These are phyloP conservation scores for Aspergillus aculeatinus DNA, from an alignment of 2,329 filamentous ascomycete species.

Conservation along the genomic window DNA sequence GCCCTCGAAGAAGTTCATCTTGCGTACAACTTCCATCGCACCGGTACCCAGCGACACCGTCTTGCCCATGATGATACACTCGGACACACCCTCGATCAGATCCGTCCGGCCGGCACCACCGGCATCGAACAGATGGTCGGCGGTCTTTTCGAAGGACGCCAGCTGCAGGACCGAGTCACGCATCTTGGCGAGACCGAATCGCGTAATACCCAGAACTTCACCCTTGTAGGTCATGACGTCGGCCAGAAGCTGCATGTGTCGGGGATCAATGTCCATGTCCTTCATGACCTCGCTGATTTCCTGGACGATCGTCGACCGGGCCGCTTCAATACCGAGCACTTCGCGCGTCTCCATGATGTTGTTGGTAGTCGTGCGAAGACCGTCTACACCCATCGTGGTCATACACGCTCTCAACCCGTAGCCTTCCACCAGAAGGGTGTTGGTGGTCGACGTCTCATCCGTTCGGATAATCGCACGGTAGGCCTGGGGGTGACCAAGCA, in stretches of 20 bases:
- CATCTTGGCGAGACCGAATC: conserved; percentile 96
- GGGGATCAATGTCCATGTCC: conserved; percentile 92
- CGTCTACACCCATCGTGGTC: conserved; percentile 87
- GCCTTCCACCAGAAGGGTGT: conserved; percentile 83
- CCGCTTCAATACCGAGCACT: conserved; percentile 92
- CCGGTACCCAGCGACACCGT: conserved; percentile 89
- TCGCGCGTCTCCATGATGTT: conserved; percentile 85
- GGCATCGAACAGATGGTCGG: conserved; percentile 94
- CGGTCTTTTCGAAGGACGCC: conserved; percentile 96
- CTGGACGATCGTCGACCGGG: conserved; percentile 79
- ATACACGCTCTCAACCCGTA: conserved; percentile 89
- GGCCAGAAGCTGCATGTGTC: conserved; percentile 94
- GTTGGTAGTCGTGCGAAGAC: conserved; percentile 73
- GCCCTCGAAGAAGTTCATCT: conserved; percentile 64
- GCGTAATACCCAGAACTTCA: conserved; percentile 92
- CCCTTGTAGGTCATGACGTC: conserved; percentile 99
- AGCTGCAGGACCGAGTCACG: conserved; percentile 90
- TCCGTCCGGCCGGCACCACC: conserved; percentile 90
- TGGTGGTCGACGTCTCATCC: conserved; percentile 65
- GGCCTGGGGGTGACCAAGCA: conserved; percentile 86
- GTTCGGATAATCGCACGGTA: conserved; percentile 86
- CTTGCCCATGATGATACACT: conserved; percentile 98
- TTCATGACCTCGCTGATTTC: conserved; percentile 91
- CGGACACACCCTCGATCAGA: conserved; percentile 85
- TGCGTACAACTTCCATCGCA: conserved; percentile 82